A percentile compares a stretch with the other conserved stretches of the same genome.
phyloP scores from a whole-genome alignment of 2,329 filamentous ascomycete species.

The Botrytis fabae region DNA sequence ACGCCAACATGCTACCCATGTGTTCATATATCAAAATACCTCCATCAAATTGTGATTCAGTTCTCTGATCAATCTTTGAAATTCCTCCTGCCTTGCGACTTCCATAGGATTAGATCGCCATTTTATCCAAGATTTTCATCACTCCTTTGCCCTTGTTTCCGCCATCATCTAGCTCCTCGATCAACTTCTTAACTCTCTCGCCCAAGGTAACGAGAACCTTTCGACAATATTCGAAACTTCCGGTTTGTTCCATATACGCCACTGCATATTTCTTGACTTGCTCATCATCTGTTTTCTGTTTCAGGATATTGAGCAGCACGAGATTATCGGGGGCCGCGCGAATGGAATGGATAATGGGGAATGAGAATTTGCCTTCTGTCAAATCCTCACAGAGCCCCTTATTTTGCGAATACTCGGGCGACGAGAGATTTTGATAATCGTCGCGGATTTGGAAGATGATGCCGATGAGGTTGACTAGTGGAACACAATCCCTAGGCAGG shows the following conservation, averaged over 20 bases:
- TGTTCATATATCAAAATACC: neutral
- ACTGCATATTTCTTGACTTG: conserved; percentile 92
- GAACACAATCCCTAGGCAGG: conserved; percentile 64
- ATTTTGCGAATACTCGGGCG: conserved; percentile 74
- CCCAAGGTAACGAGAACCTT: conserved; percentile 65
- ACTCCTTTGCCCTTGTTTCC: conserved; percentile 58
- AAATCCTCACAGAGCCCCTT: conserved; percentile 95
- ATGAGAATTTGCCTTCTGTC: conserved; percentile 96
- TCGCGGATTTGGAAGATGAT: conserved; percentile 89
- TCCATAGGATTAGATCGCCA: conserved; percentile 45
- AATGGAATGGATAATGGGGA: conserved; percentile 92
- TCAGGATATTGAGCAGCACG: conserved; percentile 87
- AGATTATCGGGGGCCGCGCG: conserved; percentile 71
- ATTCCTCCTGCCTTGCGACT: no score
- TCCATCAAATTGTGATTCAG: neutral
- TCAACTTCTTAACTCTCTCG: conserved; percentile 61
- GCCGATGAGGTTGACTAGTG: conserved; percentile 81
- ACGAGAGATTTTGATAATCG: conserved; percentile 88
- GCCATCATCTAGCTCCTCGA: conserved; percentile 62
- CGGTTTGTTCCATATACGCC: conserved; percentile 83
- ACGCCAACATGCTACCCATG: neutral
- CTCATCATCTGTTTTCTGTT: conserved; percentile 82
- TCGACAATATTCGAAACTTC: conserved; percentile 84
- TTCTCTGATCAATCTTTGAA: neutral
- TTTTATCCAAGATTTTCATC: conserved; percentile 67